Evolutionary conservation across 805 yeast species (phyloP).

Genomic region (Kuraishia hungarica): DNA sequence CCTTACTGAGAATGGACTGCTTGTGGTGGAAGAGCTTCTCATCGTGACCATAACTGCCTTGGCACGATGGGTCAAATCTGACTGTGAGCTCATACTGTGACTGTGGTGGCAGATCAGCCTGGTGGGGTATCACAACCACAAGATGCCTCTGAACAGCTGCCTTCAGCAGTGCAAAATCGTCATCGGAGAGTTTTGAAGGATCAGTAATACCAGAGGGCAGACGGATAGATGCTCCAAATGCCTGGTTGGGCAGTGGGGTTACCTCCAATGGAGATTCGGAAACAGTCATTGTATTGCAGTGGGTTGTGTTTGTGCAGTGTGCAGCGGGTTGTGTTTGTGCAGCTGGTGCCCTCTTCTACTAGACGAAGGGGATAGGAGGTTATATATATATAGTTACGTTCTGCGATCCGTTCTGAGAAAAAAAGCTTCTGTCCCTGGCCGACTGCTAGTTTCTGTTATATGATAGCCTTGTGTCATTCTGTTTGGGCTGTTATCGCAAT

Average conservation of each 20-base stretch:
- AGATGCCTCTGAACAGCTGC: slow-evolving; percentile 61
- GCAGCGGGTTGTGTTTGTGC: too few species aligned
- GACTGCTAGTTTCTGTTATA: background rate
- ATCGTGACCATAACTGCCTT: slow-evolving; percentile 76
- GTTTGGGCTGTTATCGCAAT: background rate
- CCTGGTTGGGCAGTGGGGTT: slow-evolving; percentile 38
- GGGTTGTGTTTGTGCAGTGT: background rate
- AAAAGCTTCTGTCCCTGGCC: too few species aligned
- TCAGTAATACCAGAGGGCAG: slow-evolving; percentile 67
- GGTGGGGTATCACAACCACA: slow-evolving; percentile 69
- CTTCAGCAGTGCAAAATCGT: slow-evolving; percentile 53
- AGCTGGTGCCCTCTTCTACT: too few species aligned
- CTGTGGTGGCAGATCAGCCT: slow-evolving; percentile 57
- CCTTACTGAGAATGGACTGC: slow-evolving; percentile 65
- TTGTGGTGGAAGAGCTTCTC: slow-evolving; percentile 57
- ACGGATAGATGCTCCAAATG: slow-evolving; percentile 61
- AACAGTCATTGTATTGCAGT: slow-evolving; percentile 10
- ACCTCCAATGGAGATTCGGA: slow-evolving; percentile 21
- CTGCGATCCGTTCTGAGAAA: too few species aligned
- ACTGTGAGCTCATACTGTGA: slow-evolving; percentile 73
- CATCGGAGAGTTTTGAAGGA: slow-evolving; percentile 59
- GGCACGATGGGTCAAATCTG: slow-evolving; percentile 67
- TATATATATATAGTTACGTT: too few species aligned
- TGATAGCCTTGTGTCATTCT: background rate
- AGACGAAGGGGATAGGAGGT: too few species aligned